Percentiles rank a stretch among this genome's conserved stretches.
phyloP scores from a whole-genome alignment of 2,329 filamentous ascomycete genomes.

The Dactylonectria macrodidyma region DNA sequence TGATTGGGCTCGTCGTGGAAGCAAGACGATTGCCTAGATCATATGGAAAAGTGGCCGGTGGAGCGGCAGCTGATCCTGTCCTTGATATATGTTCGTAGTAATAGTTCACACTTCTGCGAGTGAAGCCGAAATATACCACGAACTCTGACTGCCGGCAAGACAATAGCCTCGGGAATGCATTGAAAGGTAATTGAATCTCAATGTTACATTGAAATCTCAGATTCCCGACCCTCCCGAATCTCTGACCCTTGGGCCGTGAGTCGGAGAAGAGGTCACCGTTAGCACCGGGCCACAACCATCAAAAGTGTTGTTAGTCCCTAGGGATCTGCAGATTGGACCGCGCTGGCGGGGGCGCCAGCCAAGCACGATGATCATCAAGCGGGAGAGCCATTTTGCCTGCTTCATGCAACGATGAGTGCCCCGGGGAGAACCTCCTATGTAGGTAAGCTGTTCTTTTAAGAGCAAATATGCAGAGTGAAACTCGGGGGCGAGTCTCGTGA shows the following conservation, averaged over 20 bases:
- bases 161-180: neutral
- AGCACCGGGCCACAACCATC: constrained; percentile 27
- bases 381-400: constrained; percentile 15
- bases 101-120: neutral
- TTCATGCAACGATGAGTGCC: constrained; percentile 1
- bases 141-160: neutral
- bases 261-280: constrained; percentile 4
- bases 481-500: neutral
- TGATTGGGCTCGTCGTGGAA: neutral
- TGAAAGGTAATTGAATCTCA: constrained; percentile 15
- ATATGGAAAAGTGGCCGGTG: neutral
- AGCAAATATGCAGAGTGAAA: neutral
- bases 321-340: constrained; percentile 23
- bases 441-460: neutral
- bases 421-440: constrained; percentile 10
- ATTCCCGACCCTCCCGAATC: constrained; percentile 26
- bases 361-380: constrained; percentile 21
- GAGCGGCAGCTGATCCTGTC: neutral
- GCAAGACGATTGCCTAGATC: neutral
- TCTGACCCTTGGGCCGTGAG: constrained; percentile 8
- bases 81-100: neutral
- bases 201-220: constrained; percentile 30
- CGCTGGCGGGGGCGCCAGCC: constrained; percentile 16
- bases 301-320: constrained; percentile 18
- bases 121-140: neutral